These are phyloP conservation scores for Emergomyces africanus DNA, from an alignment of 2,329 filamentous ascomycete genomes.

Conservation along the genomic window DNA sequence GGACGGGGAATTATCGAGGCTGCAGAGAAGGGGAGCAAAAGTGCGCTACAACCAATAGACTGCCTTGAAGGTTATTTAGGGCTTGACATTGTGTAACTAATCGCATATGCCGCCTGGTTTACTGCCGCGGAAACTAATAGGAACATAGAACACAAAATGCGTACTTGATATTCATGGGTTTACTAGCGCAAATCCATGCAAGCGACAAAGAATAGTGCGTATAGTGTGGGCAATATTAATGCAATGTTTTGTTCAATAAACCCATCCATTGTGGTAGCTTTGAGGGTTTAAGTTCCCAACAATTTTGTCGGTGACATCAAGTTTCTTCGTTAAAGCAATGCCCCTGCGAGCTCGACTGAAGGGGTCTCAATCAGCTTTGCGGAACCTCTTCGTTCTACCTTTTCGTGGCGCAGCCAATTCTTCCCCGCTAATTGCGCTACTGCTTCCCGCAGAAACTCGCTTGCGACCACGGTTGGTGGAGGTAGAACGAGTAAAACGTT, in stretches of 20 bases:
- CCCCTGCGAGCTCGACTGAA: background rate
- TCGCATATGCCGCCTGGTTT: background rate
- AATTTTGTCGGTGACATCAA: background rate
- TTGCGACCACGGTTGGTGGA: conserved; percentile 10
- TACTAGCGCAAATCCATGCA: background rate
- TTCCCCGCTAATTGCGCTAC: conserved; percentile 1
- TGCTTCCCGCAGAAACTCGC: conserved; percentile 11
- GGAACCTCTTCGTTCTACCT: background rate
- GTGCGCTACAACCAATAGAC: background rate
- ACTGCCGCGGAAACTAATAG: background rate
- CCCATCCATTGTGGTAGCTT: background rate
- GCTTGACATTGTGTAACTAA: background rate
- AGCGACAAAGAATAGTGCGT: background rate
- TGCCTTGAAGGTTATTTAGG: background rate
- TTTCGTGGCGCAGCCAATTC: background rate
- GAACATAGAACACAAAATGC: background rate
- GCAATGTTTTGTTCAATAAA: background rate
- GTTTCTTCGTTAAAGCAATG: background rate
- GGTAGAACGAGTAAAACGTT: conserved; percentile 4
- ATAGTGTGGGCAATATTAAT: background rate
- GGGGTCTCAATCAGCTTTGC: background rate
- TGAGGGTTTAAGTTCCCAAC: background rate
- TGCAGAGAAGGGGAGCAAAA: background rate
- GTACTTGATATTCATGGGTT: background rate
- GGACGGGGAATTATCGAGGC: background rate